A percentile compares a stretch with the other conserved stretches of the same genome.
Conservation (phyloP, 371 early-diverging fungal genomes). For the Apophysomyces trapeziformis region DNA sequence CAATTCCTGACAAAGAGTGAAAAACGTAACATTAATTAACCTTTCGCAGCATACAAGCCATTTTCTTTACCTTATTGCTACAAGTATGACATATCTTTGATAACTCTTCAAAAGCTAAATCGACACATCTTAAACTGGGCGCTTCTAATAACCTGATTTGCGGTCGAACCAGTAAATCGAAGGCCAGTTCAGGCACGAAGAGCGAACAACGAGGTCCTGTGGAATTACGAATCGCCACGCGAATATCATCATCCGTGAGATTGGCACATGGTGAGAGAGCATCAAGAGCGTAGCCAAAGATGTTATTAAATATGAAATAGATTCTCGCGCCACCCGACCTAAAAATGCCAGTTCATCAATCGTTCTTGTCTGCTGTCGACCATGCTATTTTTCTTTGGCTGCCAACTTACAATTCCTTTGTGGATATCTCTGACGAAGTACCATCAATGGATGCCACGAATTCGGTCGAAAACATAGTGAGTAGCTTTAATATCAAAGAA, state of each 20-base stretch:
- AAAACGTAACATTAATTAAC: background rate
- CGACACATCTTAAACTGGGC: constrained; percentile 84
- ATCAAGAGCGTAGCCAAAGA: constrained; percentile 81
- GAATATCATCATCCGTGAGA: constrained; percentile 81
- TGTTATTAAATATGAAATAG: constrained; percentile 87
- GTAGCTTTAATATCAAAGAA: constrained; percentile 71
- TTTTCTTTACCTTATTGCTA: constrained; percentile 63
- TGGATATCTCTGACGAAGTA: constrained; percentile 82
- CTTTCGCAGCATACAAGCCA: too few relatives aligned
- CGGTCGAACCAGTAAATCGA: constrained; percentile 86
- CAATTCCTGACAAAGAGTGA: constrained; percentile 53
- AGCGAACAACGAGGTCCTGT: constrained; percentile 85
- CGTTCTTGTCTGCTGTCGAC: background rate
- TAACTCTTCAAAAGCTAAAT: constrained; percentile 88
- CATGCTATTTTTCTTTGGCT: background rate
- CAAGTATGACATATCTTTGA: constrained; percentile 87
- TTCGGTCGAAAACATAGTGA: constrained; percentile 82
- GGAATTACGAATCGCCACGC: constrained; percentile 90
- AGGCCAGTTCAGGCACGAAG: constrained; percentile 92
- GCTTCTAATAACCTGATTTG: constrained; percentile 81
- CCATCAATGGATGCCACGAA: constrained; percentile 86
- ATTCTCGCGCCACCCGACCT: constrained; percentile 87
- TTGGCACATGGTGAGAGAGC: constrained; percentile 79
- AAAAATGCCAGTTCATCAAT: background rate
- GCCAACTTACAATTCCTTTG: constrained; percentile 78